Evolutionary conservation across 352 stramenopile genomes (phyloP), one percentile per base, ranked within the genome.

Genomic region (Phytophthora europaea): DNA sequence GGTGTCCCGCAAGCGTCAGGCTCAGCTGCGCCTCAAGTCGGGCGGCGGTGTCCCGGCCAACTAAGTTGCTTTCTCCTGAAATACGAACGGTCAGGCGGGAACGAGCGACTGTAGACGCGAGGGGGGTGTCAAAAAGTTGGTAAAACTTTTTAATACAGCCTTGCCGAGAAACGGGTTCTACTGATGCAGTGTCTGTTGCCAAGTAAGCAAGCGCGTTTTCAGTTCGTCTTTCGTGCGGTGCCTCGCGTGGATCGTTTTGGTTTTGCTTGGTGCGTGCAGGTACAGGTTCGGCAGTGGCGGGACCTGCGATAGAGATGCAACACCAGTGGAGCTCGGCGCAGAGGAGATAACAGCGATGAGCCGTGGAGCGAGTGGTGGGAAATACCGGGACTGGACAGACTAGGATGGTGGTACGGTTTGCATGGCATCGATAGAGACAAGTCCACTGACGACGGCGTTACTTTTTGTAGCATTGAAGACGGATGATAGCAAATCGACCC

Each of bases 1-100:
- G 85, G 82, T 97, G 67, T 88, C 88, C 52, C 90, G 90, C 87
- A 97, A 97, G 84, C 90, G 90, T 79, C 88, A 95, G 80, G 90
- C 90, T 65, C 88, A 95, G 85, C 87, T 97, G 62, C 90, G 90
- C 71, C 85, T 97, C 45, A 97, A 96, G 85, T 95, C 90, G 72
- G 90, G 90, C 72, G 90, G 90, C 66, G 90, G 90, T 64, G 85
- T 97, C 48, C 77, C 85, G 75, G 87, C 87, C 72, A 93, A 95
- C 79, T 95, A 95, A 89, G 74, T 81, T 64, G 60, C 47, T 76
- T 67, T 61, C 22, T 68, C 43, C 51, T 73, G 67, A 79, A 71
- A 64, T 56, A 74, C 66, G 70, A 82, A 68, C 57, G 67, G 73
- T 71, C 65, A 69, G 38, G 70, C 62, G 48, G 75, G 33, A 67